phyloP scores from a whole-genome alignment of 495 filamentous ascomycete genomes.

The Aspergillus bertholletiae region DNA sequence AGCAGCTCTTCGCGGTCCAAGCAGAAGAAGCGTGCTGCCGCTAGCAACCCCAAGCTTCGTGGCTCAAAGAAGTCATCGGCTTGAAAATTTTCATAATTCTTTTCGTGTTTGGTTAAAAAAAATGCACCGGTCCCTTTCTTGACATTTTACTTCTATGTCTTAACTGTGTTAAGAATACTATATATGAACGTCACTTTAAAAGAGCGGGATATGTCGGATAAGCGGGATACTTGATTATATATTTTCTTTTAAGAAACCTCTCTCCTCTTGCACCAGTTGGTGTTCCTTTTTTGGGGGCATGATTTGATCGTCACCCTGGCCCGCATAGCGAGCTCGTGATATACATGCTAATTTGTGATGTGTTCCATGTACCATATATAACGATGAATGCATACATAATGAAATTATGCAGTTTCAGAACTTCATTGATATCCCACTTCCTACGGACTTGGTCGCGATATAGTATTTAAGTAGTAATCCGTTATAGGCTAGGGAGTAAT shows the following conservation, averaged over 20 bases:
- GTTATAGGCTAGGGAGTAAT: too few species aligned
- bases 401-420: slow-evolving; percentile 4
- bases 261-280: slow-evolving; percentile 26
- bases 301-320: slow-evolving; percentile 22
- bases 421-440: too few species aligned
- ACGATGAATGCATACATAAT: slow-evolving; percentile 25
- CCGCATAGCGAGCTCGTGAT: slow-evolving; percentile 32
- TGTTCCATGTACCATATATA: slow-evolving; percentile 31
- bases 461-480: too few species aligned
- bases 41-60: slow-evolving; percentile 68
- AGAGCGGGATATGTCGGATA: slow-evolving; percentile 29
- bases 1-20: slow-evolving; percentile 51
- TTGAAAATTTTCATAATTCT: slow-evolving; percentile 9
- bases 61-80: slow-evolving; percentile 44
- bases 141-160: slow-evolving; percentile 25
- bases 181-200: slow-evolving; percentile 23
- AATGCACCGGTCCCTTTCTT: slow-evolving; percentile 1
- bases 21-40: slow-evolving; percentile 61
- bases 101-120: slow-evolving; percentile 1
- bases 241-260: slow-evolving; percentile 30
- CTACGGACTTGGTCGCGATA: too few species aligned
- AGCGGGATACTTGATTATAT: slow-evolving; percentile 16
- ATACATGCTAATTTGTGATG: slow-evolving; percentile 21
- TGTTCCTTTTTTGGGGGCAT: slow-evolving; percentile 13
- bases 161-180: slow-evolving; percentile 32